Percentiles rank a stretch among this genome's conserved stretches.
These are phyloP conservation scores for Myxozyma geophila DNA, from an alignment of 805 yeast species.

Conservation along the genomic window DNA sequence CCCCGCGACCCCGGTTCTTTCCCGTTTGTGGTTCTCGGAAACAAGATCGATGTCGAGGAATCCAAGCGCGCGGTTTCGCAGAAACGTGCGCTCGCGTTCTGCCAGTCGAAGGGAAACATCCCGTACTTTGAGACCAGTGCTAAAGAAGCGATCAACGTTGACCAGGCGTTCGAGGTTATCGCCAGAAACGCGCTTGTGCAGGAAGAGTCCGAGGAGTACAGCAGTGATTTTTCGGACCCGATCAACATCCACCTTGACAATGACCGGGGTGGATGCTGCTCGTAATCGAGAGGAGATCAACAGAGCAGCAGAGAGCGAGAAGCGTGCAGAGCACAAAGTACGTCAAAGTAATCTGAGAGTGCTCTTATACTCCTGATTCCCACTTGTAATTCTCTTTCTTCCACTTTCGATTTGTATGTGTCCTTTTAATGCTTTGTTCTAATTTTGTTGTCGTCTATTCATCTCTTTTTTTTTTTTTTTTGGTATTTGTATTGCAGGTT, in stretches of 20 bases:
- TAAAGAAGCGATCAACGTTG: slow-evolving; percentile 93
- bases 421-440: neutral
- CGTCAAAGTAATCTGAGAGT: neutral
- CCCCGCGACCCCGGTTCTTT: slow-evolving; percentile 92
- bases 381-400: neutral
- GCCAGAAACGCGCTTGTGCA: slow-evolving; percentile 95
- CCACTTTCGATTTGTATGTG: neutral
- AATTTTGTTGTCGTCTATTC: neutral
- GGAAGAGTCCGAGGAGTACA: slow-evolving; percentile 87
- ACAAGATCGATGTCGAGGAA: slow-evolving; percentile 93
- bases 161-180: slow-evolving; percentile 88
- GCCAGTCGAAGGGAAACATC: slow-evolving; percentile 70
- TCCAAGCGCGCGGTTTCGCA: slow-evolving; percentile 71
- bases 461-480: neutral
- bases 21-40: slow-evolving; percentile 94
- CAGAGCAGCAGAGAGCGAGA: neutral
- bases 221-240: slow-evolving; percentile 94
- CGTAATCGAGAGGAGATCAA: neutral
- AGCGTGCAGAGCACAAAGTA: neutral
- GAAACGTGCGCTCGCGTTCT: slow-evolving; percentile 64
- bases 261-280: slow-evolving; percentile 67
- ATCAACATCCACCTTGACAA: slow-evolving; percentile 91
- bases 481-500: neutral
- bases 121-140: slow-evolving; percentile 98
- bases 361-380: neutral